phyloP scores from a whole-genome alignment of 345 rosid genomes.

The Rhodamnia rubescens region DNA sequence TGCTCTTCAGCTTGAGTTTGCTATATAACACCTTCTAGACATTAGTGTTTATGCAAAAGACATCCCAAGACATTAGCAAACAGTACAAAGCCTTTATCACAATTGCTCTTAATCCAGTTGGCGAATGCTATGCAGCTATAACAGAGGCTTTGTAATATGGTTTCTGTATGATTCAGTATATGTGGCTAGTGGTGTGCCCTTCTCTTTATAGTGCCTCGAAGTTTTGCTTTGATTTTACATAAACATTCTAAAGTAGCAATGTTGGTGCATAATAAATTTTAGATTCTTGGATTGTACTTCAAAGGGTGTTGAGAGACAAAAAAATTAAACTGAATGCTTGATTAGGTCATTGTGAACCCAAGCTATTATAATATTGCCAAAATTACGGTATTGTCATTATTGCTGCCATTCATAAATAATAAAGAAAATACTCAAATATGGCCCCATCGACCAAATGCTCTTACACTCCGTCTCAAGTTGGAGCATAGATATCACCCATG shows the following conservation, averaged over 20 bases:
- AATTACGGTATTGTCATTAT: too few relatives aligned
- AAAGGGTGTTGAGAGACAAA: too few relatives aligned
- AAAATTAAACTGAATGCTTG: too few relatives aligned
- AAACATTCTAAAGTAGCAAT: not conserved
- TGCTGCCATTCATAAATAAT: too few relatives aligned
- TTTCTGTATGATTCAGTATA: not conserved
- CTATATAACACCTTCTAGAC: not conserved
- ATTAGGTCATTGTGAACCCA: too few relatives aligned
- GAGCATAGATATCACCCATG: too few relatives aligned
- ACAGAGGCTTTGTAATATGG: not conserved
- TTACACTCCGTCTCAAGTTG: too few relatives aligned
- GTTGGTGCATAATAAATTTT: not conserved
- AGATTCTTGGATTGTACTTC: not conserved
- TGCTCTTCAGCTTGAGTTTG: not conserved
- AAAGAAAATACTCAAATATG: too few relatives aligned
- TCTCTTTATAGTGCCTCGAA: not conserved
- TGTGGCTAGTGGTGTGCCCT: not conserved
- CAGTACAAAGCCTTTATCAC: not conserved
- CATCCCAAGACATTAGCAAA: not conserved
- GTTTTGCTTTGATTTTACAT: not conserved
- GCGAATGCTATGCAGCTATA: not conserved
- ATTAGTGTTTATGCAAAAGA: not conserved
- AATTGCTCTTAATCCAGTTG: not conserved
- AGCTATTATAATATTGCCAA: too few relatives aligned
- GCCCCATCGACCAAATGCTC: too few relatives aligned